A percentile compares a stretch with the other conserved stretches of the same genome.
Conservation (phyloP, 495 filamentous ascomycete genomes). For the Trypethelium eluteriae region DNA sequence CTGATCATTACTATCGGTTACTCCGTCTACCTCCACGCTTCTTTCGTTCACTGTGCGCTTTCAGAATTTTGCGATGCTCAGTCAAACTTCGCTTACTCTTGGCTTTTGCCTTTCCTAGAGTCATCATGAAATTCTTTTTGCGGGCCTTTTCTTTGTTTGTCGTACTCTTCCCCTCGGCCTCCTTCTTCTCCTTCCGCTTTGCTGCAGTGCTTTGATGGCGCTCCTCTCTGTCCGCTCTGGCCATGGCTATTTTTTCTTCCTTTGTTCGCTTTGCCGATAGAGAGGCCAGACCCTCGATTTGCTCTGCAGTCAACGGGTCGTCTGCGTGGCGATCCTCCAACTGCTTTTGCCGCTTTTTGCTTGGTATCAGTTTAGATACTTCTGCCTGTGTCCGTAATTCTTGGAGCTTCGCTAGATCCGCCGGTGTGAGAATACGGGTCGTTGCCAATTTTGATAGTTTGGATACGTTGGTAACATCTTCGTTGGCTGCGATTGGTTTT, state of each 20-base stretch:
- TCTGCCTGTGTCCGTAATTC: constrained; percentile 71
- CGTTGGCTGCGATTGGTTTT: constrained; percentile 18
- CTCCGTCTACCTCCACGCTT: constrained; percentile 79
- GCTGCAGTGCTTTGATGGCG: constrained; percentile 73
- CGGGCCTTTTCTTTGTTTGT: constrained; percentile 97
- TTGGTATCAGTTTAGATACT: constrained; percentile 53
- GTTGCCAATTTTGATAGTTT: constrained; percentile 66
- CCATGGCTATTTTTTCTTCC: constrained; percentile 73
- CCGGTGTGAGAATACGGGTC: constrained; percentile 80
- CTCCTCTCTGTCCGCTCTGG: constrained; percentile 64
- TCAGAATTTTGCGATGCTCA: constrained; percentile 68
- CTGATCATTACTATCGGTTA: constrained; percentile 40
- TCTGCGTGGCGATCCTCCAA: constrained; percentile 57
- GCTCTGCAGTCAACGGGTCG: constrained; percentile 74
- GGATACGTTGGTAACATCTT: constrained; percentile 34
- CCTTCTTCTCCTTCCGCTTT: constrained; percentile 73
- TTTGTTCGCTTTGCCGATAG: constrained; percentile 70
- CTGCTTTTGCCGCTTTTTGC: constrained; percentile 26
- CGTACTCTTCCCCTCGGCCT: constrained; percentile 79
- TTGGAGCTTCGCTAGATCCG: constrained; percentile 83
- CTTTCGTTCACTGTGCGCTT: constrained; percentile 69
- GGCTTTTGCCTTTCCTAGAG: constrained; percentile 80
- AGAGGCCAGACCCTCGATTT: constrained; percentile 66
- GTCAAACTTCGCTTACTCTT: constrained; percentile 90
- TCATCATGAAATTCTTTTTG: constrained; percentile 98